A percentile compares a stretch with the other conserved stretches of the same genome.
Evolutionary conservation across 495 filamentous ascomycete genomes (phyloP).

Genomic region (Trichoderma virens): DNA sequence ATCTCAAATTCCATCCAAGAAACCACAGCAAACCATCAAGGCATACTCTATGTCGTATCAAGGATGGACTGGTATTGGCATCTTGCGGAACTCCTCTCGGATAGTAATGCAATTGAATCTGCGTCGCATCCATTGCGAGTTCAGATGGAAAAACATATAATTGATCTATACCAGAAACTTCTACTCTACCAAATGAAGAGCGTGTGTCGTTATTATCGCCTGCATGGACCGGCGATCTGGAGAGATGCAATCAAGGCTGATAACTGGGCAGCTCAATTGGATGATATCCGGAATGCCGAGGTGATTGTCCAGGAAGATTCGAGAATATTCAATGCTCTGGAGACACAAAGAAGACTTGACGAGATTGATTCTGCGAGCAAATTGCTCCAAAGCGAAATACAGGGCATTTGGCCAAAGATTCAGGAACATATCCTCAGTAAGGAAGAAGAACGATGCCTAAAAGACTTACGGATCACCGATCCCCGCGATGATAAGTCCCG

Average conservation of each 20-base stretch:
- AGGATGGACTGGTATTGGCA: constrained; percentile 15
- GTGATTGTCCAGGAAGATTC: neutral
- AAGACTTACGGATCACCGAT: constrained; percentile 23
- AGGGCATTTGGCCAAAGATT: neutral
- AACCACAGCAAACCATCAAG: neutral
- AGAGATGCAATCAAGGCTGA: neutral
- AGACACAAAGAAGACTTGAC: neutral
- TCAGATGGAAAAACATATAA: neutral
- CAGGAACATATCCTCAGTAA: neutral
- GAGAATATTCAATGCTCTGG: no score
- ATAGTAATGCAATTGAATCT: neutral
- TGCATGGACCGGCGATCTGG: neutral
- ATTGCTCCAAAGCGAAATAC: neutral
- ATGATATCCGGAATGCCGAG: neutral
- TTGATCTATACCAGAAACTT: neutral
- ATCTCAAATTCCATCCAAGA: neutral
- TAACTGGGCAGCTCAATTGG: neutral
- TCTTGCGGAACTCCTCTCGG: constrained; percentile 2
- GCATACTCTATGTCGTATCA: constrained; percentile 10
- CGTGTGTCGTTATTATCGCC: neutral
- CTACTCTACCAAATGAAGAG: neutral
- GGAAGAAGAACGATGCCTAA: constrained; percentile 13
- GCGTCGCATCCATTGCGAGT: neutral
- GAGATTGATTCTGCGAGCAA: neutral
- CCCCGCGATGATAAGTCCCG: constrained; percentile 28